A percentile compares a stretch with the other conserved stretches of the same genome.
Conservation (phyloP, 345 rosid species). For the Viola odorata region DNA sequence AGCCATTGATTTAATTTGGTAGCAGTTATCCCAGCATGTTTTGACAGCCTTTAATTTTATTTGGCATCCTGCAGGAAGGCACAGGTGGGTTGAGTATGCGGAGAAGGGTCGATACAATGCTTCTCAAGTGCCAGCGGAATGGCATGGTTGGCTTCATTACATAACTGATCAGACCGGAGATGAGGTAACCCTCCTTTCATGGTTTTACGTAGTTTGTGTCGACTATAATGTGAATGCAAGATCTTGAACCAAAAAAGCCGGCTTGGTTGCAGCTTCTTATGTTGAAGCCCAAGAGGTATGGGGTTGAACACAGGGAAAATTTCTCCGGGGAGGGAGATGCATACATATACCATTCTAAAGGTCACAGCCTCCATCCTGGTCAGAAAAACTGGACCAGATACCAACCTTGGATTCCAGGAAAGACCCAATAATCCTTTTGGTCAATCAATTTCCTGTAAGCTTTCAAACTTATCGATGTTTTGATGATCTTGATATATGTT, state of each 20-base stretch:
- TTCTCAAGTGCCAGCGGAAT: slow-evolving; percentile 95
- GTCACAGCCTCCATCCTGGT: slow-evolving; percentile 85
- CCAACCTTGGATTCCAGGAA: slow-evolving; percentile 83
- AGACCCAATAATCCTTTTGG: slow-evolving; percentile 27
- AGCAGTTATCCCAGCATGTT: too few species aligned
- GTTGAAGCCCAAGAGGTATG: slow-evolving; percentile 87
- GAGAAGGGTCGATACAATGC: slow-evolving; percentile 80
- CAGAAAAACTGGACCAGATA: slow-evolving; percentile 94
- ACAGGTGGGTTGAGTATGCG: slow-evolving; percentile 94
- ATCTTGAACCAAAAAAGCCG: neutral
- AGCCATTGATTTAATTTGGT: neutral
- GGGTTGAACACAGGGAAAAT: slow-evolving; percentile 81
- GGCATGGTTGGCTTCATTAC: slow-evolving; percentile 99
- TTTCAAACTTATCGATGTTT: slow-evolving; percentile 3
- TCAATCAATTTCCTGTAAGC: slow-evolving; percentile 2
- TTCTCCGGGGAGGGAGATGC: slow-evolving; percentile 86
- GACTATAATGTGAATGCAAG: neutral
- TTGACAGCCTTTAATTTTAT: slow-evolving; percentile 1
- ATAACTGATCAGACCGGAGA: slow-evolving; percentile 97
- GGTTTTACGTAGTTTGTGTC: neutral
- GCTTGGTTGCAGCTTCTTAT: slow-evolving; percentile 59
- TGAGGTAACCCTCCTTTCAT: slow-evolving; percentile 41
- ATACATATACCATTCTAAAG: slow-evolving; percentile 85
- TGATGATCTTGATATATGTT: neutral
- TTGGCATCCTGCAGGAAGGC: slow-evolving; percentile 53